Base-by-base conservation (phyloP, 2,329 filamentous ascomycete genomes). In the Hortaea werneckii region DNA sequence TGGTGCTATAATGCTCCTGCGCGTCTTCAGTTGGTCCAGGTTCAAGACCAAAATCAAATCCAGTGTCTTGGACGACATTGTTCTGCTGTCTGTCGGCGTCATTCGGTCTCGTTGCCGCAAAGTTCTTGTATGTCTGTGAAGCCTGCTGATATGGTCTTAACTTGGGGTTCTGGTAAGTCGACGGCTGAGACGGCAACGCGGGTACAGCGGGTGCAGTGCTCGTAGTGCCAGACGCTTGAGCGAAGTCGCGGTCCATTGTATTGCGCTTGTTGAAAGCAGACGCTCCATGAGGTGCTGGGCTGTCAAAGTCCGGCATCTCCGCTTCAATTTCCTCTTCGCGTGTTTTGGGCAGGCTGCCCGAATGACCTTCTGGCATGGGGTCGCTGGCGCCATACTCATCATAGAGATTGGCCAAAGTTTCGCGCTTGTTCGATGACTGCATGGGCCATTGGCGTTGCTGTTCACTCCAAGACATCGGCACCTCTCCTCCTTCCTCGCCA, bases 231-330 rank as follows among this genome's bases (percentile, higher is more conserved):
- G 43, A 12, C 28, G 11, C 12, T 6, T 39, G 32, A 29, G 29
- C 40, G 6, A 37, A 8, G 10, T 48, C 13, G 40, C 37, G 35
- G 32, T 39, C 54, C 5, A 62, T 53, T 28, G 56, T 55, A 28
- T 49, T 48, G 3, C 58, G 54, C 49, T 59, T 62, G 41, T 64
- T 58, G 5, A 57, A 42, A 27, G 49, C 46, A 7, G 55, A 59
- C 7, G 57, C 59, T 46, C 57, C 54, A 10, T 50, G 46, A 5
- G 59, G 57, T 10, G 60, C 58, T 20, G 59, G 58, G 41, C 73
- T 74, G 56, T 80, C 77, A 53, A 82, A 82, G 52, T 82, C 75
- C 2, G 79, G 79, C 77, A 82, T 80, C 41, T 80, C 77, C 12
- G 71, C 69, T 41, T 78, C 74, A 42, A 69, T 65, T 41, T 67